A percentile compares a stretch with the other conserved stretches of the same genome.
Evolutionary conservation across 2,329 filamentous ascomycete genomes (phyloP).

Genomic region (Fusarium continuum): DNA sequence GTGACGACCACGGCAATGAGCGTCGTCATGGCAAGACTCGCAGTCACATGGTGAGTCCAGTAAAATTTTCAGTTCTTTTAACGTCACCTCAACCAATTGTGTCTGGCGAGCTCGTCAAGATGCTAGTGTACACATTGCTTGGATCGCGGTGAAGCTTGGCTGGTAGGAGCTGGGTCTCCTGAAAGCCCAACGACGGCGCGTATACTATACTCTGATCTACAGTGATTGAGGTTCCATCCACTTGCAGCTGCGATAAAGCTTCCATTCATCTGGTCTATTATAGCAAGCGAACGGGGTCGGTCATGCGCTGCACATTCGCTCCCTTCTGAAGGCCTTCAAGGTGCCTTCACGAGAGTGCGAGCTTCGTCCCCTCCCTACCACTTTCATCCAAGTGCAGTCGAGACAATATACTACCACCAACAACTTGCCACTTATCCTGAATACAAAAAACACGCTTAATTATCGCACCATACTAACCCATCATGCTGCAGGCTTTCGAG

Average conservation of each 20-base stretch:
- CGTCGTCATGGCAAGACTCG: constrained; percentile 83
- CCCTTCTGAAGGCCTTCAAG: background rate
- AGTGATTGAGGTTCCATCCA: background rate
- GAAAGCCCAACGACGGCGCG: background rate
- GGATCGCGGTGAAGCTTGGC: constrained; percentile 1
- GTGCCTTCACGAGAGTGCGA: background rate
- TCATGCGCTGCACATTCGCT: constrained; percentile 3
- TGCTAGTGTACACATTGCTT: background rate
- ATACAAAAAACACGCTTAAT: background rate
- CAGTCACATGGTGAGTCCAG: constrained; percentile 79
- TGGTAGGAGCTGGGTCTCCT: background rate
- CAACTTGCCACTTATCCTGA: background rate
- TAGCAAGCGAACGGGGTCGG: background rate
- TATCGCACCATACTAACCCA: constrained; percentile 39
- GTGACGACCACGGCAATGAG: constrained; percentile 60
- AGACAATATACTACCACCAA: background rate
- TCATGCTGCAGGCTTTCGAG: constrained; percentile 82
- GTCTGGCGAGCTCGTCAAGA: too few relatives aligned
- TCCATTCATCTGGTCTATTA: background rate
- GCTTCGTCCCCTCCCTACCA: background rate
- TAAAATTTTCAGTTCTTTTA: background rate
- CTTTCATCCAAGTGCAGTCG: background rate
- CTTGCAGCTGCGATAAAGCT: background rate
- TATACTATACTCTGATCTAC: background rate
- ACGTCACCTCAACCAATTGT: background rate